Evolutionary conservation across 163 green algal genomes (phyloP), one percentile per base, ranked within the genome.

Genomic region (Chlorella variabilis): DNA sequence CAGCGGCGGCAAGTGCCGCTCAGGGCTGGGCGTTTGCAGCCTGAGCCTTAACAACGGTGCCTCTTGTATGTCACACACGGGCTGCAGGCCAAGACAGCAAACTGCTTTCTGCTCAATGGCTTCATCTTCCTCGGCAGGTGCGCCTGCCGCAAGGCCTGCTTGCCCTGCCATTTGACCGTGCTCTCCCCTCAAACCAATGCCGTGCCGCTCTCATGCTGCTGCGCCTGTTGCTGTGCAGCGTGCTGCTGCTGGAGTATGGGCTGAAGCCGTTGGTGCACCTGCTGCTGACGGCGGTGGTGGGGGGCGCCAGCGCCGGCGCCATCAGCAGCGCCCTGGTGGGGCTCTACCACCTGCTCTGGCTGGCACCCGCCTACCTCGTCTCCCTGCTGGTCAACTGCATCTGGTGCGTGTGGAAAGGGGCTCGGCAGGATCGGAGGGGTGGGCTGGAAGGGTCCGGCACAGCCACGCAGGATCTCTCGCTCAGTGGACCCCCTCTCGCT

Each of bases 111-210:
- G 0, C 70, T 94, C 1, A 96, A 96, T 39, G 92, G 92, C 0
- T 59, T 86, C 42, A 89, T 96, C n/a, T 94, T 95, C n/a, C 68
- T 93, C 6, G 92, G 92, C 67, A 94, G 91, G 91, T 93, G 77
- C 51, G 82, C 39, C 25, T 18, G n/a, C 59, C 45, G 45, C 45
- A 54, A 54, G 11, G 11, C 11, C 45, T 54, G 11, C 45, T 54
- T 54, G 45, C 45, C 45, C 45, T 54, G 45, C 15, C 45, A 15
- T 54, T 54, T 54, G 45, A 11, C 45, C 45, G 45, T 54, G 56
- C 56, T 65, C 56, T 13, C 25, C 29, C 29, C 56, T n/a, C 56
- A 34, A 15, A 65, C 15, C 45, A 54, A 11, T 58, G n/a, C 9
- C 61, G n/a, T 41, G 29, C 7, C 18, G 21, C 9, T 45, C 29